Percentiles rank a stretch among this genome's conserved stretches.
These are phyloP conservation scores for Stygiomarasmius scandens DNA, from an alignment of 1,284 basidiomycete genomes.

Conservation along the genomic window DNA sequence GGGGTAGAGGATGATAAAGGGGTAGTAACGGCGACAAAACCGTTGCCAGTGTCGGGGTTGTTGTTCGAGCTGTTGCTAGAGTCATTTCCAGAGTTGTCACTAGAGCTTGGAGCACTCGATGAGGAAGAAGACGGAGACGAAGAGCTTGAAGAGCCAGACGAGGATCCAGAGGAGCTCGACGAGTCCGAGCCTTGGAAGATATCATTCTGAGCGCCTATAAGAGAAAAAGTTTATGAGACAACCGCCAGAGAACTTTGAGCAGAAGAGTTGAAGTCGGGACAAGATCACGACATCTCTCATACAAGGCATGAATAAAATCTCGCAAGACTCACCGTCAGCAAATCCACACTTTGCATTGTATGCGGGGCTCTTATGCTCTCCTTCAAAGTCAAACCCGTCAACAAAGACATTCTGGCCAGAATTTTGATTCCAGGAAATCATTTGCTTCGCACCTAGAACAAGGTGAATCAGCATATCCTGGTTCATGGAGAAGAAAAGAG, in stretches of 20 bases:
- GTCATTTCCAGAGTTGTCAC: not conserved
- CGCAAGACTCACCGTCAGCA: conserved; percentile 34
- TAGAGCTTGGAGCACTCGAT: not conserved
- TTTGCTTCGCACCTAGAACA: conserved; percentile 36
- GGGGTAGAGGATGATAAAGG: not conserved
- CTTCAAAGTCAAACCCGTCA: conserved; percentile 37
- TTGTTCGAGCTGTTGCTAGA: not conserved
- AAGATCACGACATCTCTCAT: no score
- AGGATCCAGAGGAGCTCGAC: not conserved
- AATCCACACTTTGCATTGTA: conserved; percentile 50
- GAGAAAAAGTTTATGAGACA: not conserved
- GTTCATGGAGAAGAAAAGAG: not conserved
- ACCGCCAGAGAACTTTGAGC: no score
- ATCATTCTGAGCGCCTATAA: conserved; percentile 15
- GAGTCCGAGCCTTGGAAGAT: conserved; percentile 8
- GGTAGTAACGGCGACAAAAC: not conserved
- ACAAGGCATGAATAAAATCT: no score
- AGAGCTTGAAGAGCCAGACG: not conserved
- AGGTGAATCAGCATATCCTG: no score
- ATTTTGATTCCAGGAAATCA: conserved; percentile 50
- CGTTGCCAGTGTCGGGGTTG: not conserved
- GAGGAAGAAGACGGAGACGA: not conserved
- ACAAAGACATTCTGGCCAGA: conserved; percentile 48
- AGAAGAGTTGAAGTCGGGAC: not conserved
- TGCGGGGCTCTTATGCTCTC: conserved; percentile 40